Base-by-base conservation (phyloP, 305 asterid species). In the Fraxinus floribunda region DNA sequence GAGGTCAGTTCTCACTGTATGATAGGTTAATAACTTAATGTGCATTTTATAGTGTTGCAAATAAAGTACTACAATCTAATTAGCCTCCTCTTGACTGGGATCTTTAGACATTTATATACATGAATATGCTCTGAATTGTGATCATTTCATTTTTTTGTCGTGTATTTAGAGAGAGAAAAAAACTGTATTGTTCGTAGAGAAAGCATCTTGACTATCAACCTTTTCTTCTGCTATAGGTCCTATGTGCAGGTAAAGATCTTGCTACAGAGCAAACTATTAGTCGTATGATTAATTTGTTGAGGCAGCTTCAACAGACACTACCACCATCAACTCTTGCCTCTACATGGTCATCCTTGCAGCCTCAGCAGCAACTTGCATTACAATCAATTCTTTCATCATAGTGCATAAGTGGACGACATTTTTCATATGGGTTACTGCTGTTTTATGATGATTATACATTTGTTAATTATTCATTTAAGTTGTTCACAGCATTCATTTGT, bases 281-380 rank as follows among this genome's bases (percentile, higher is more conserved):
- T 80, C 85, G 97, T 80, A 94, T 94, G 97, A 86, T 94, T 36
- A 93, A 85, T 86, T 82, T 94, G 79, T 86, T 94, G 89, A 90
- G 92, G 89, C 98, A 94, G 85, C 91, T 94, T 74, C 97, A 93
- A 64, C 97, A 93, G 85, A 94, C 98, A 3, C 86, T 93, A 24
- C 95, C 98, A 77, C 97, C 98, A 36, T 80, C 94, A 20, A 86
- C 93, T 10, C 88, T 92, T 76, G 95, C 98, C 78, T 92, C 98
- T 3, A 92, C 94, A 20, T 94, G 93, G 95, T 91, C 97, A 38
- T 88, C 95, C 77, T 89, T 94, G 89, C 93, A 90, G 87, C 98
- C 98, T 76, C 98, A 93, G 87, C 98, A 93, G 90, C 95, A 88
- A 83, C 94, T 92, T 20, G 94, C 94, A 1, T 74, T 94, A 90